Evolutionary conservation across 2,329 filamentous ascomycete genomes (phyloP).

Genomic region (Cadophora malorum): DNA sequence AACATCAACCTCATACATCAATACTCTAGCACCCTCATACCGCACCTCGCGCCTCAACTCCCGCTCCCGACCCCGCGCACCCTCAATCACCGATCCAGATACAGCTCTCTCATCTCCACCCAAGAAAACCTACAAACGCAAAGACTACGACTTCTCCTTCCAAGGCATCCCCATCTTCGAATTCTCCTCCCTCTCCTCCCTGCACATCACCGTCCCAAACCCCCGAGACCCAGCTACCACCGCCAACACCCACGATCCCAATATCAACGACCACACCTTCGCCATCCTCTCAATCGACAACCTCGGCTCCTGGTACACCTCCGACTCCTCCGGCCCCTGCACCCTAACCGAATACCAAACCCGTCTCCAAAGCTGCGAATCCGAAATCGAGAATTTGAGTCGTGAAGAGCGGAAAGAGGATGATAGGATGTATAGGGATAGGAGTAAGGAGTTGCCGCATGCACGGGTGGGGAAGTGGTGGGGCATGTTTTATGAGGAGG

Average conservation of each 20-base stretch:
- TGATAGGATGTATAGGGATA: background rate
- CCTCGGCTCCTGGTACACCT: conserved; percentile 19
- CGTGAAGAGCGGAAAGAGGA: conserved; percentile 6
- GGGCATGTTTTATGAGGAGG: conserved; percentile 27
- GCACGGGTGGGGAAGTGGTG: conserved; percentile 35
- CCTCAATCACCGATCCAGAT: background rate
- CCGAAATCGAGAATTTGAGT: background rate
- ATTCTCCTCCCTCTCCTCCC: conserved; percentile 27
- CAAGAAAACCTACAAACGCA: conserved; percentile 32
- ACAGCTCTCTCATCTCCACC: background rate
- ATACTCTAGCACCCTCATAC: background rate
- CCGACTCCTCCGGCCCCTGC: conserved; percentile 12
- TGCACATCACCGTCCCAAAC: background rate
- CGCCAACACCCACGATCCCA: background rate
- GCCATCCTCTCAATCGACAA: conserved; percentile 27
- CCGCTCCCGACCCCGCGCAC: background rate
- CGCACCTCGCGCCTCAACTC: background rate
- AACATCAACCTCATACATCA: background rate
- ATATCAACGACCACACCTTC: background rate
- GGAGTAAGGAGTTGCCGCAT: conserved; percentile 5
- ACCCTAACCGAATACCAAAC: conserved; percentile 9
- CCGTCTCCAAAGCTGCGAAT: background rate
- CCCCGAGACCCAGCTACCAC: background rate
- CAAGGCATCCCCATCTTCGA: conserved; percentile 43
- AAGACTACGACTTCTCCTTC: conserved; percentile 42